A percentile compares a stretch with the other conserved stretches of the same genome.
Conservation (phyloP, 345 rosid genomes). For the Linum tenue region DNA sequence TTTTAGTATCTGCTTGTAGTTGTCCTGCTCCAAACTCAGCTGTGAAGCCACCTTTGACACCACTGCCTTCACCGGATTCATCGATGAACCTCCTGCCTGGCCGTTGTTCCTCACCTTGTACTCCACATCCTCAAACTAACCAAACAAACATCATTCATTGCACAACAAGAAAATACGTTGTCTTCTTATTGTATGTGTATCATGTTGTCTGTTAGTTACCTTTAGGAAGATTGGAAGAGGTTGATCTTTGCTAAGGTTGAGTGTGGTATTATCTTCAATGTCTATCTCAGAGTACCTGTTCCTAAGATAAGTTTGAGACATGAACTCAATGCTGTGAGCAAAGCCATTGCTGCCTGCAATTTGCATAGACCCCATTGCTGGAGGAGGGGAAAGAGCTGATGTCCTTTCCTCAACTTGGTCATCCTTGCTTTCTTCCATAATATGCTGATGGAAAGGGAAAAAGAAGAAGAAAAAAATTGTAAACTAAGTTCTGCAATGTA, state of each 20-base stretch:
- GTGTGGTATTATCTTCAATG: constrained; percentile 36
- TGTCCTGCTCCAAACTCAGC: constrained; percentile 42
- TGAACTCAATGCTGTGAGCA: constrained; percentile 69
- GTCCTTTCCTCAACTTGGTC: constrained; percentile 1
- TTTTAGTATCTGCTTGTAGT: constrained; percentile 66
- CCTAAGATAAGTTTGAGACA: constrained; percentile 68
- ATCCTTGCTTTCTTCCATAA: constrained; percentile 1
- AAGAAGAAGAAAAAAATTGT: neutral
- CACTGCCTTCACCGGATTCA: constrained; percentile 53
- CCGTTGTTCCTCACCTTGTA: constrained; percentile 47
- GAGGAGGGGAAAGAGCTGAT: constrained; percentile 13
- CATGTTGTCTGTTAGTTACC: constrained; percentile 21
- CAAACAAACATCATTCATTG: neutral
- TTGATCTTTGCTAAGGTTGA: constrained; percentile 31
- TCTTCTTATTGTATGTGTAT: neutral
- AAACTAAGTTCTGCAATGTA: constrained; percentile 12
- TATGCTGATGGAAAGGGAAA: constrained; percentile 4
- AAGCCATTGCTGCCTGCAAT: constrained; percentile 70
- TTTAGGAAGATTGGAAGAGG: constrained; percentile 88
- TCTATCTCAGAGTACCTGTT: constrained; percentile 59
- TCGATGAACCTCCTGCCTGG: constrained; percentile 19
- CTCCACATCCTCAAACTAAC: constrained; percentile 88
- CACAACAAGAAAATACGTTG: neutral
- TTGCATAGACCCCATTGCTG: constrained; percentile 61
- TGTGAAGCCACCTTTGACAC: constrained; percentile 60